Conservation (phyloP, 441 rosid genomes). For the Biscutella laevigata region DNA sequence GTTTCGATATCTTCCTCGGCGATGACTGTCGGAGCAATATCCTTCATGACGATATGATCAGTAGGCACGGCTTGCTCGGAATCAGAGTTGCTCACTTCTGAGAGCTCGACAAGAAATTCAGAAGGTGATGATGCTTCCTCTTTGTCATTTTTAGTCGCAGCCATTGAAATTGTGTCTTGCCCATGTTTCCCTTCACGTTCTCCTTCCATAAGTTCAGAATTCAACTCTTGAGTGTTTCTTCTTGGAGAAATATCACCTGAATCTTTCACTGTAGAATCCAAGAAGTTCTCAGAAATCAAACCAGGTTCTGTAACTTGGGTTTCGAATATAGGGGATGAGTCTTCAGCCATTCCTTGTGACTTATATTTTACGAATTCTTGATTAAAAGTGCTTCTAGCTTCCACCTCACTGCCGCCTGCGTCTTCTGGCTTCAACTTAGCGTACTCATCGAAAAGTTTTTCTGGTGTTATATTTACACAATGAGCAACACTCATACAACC, state of each 20-base stretch:
- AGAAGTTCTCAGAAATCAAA: neutral
- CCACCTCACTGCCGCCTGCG: neutral
- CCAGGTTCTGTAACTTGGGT: slow-evolving; percentile 1
- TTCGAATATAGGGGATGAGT: neutral
- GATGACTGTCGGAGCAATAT: neutral
- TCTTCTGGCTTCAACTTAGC: slow-evolving; percentile 22
- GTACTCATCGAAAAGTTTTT: slow-evolving; percentile 10
- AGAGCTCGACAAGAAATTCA: neutral
- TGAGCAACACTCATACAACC: neutral
- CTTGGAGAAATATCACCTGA: neutral
- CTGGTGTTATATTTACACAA: neutral
- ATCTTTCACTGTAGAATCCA: neutral
- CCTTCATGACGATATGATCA: neutral
- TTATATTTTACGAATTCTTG: neutral
- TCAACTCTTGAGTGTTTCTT: neutral
- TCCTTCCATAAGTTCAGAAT: neutral
- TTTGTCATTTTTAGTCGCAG: neutral
- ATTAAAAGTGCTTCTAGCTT: neutral
- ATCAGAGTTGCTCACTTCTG: neutral
- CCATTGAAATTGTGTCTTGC: neutral
- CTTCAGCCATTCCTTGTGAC: slow-evolving; percentile 4
- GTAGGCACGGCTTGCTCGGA: neutral
- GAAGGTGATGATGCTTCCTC: neutral
- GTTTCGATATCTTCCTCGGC: neutral
- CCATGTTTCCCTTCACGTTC: neutral